phyloP scores from a whole-genome alignment of 495 filamentous ascomycete genomes.

The Annulohypoxylon bovei region DNA sequence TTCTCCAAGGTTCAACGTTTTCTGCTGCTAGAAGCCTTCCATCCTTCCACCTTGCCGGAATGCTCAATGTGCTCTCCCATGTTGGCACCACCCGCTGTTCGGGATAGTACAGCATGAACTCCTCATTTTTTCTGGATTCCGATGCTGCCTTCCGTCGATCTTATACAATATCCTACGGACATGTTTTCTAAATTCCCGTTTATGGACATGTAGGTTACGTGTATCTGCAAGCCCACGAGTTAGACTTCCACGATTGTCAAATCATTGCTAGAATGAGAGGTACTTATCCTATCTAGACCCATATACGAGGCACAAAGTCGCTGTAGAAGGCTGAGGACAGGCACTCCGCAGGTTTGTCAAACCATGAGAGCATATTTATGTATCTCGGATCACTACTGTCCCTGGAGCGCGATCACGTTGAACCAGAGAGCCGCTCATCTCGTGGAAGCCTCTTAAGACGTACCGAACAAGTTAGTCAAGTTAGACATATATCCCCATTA shows the following conservation, averaged over 20 bases:
- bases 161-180: not conserved
- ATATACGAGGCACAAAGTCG: not conserved
- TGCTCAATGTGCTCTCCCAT: conserved; percentile 10
- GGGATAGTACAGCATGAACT: conserved; percentile 3
- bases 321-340: not conserved
- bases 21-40: conserved; percentile 20
- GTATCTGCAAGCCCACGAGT: conserved; percentile 5
- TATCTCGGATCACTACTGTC: not conserved
- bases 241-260: not conserved
- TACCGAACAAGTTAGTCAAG: not conserved
- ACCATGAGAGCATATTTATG: not conserved
- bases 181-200: not conserved
- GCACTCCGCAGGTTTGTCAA: conserved; percentile 17
- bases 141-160: not conserved
- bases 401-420: not conserved
- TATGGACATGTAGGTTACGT: not conserved
- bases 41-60: not conserved
- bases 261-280: not conserved
- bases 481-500: conserved; percentile 2
- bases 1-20: not conserved
- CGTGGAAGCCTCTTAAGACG: no score
- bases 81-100: not conserved
- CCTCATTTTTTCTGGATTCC: not conserved
- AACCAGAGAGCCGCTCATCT: not conserved
- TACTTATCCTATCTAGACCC: not conserved